Base-by-base conservation (phyloP, 164 flowering plant genomes). In the Chimonanthus praecox region DNA sequence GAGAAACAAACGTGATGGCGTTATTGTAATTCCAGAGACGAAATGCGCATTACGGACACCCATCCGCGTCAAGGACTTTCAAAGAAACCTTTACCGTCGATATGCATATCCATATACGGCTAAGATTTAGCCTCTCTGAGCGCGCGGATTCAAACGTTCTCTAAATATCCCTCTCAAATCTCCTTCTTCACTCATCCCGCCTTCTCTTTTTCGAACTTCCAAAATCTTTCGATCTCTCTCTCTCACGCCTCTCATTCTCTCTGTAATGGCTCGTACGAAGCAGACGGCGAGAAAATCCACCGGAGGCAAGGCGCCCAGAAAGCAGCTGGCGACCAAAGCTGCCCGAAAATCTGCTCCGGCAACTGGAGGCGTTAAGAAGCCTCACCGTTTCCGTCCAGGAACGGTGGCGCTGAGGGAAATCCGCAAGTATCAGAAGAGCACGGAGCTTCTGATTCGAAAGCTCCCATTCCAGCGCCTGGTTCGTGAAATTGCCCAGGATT, bases 361-460 rank as follows among this genome's bases (percentile, higher is more conserved):
- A 4, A 81, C 83, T 62, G 84, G 84, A 13, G 84, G 82, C 11
- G 84, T 79, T 63, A 82, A 82, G 81, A 81, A 79, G 63, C 79
- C 81, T 6, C 78, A 71, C 50, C 43, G 64, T 9, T 71, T 71
- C 65, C 21, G 73, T n/a, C 73, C 64, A 1, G 65, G 73, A 16
- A 71, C 73, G 10, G 73, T 71, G 11, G 73, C 73, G 7, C 73
- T 71, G 49, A 18, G 73, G n/a, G 64, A 71, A 46, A 71, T 71
- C 51, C 48, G 73, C 3, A 71, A 71, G 49, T 71, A 71, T 66
- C 66, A 71, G 66, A 71, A 71, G 50, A 71, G 73, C 64, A 71
- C 73, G 49, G 73, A 71, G 73, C 65, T 80, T 21, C 69, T 80
- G 70, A 80, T 81, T 15, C 47, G 68, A 13, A 81, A 81, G 71